Evolutionary conservation across 2,329 filamentous ascomycete species (phyloP), one percentile per base, ranked within the genome.

Genomic region (Colletotrichum australisinense): DNA sequence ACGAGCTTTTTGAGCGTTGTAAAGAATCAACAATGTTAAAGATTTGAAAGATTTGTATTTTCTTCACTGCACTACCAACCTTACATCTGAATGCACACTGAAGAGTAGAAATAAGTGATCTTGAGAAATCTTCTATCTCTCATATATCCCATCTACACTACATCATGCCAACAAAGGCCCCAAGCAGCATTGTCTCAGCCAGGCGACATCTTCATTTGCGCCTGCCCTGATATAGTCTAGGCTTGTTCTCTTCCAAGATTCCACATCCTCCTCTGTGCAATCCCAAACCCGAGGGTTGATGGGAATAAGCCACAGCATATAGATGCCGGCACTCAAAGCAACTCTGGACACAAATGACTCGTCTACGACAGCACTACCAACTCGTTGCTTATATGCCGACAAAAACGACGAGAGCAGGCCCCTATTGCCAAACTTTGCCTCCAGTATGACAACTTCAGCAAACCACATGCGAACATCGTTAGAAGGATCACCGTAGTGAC

Each of bases 381-480:
- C 32, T 4, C 30, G 22, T 3, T 14, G 5, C 8, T 30, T 26
- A 19, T 65, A 65, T 1, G 63, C 63, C 22, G 49, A 26, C 30
- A 65, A 22, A 14, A 65, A 65, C 4, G 30, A 57, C 22, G 52
- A 57, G 2, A 65, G 52, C 12, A 65, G 52, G n/a, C 63, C 63
- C 5, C 32, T 22, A 5, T 65, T 22, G 5, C 52, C 52, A 22
- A 56, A 35, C 32, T 65, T 42, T 22, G 32, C 32, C 32, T 57
- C 52, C 32, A 65, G 2, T 14, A 65, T 42, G 4, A 57, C n/a
- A 5, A n/a, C 52, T 22, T 65, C 63, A n/a, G 52, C 63, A 11
- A 42, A 32, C 63, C 63, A 65, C 63, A 56, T 56, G 22, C 63
- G 52, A 26, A 65, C 8, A 32, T 65, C 63, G 32, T 42, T 35